phyloP scores from a whole-genome alignment of 2,329 filamentous ascomycete species.

The Ascochyta pisi region DNA sequence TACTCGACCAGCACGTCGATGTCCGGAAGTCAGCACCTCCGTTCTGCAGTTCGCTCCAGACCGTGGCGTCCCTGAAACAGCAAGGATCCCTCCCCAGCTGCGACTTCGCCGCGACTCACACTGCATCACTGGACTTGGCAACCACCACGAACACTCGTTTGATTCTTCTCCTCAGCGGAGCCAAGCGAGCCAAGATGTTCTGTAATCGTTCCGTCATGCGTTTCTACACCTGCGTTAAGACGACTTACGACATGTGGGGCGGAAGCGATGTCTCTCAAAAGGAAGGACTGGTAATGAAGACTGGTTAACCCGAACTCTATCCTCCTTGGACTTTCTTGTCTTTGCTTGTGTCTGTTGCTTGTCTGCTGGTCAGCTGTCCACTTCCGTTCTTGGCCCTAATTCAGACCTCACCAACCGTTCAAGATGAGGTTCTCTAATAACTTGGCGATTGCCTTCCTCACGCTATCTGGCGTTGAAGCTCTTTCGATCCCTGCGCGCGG shows the following conservation, averaged over 20 bases:
- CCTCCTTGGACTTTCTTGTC: constrained; percentile 15
- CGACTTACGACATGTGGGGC: constrained; percentile 3
- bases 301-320: constrained; percentile 11
- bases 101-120: constrained; percentile 15
- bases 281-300: too few species aligned
- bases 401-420: background rate
- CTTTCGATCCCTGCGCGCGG: constrained; percentile 26
- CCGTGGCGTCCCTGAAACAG: constrained; percentile 6
- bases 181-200: constrained; percentile 22
- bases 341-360: constrained; percentile 17
- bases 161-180: background rate
- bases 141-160: constrained; percentile 2
- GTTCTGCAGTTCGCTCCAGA: constrained; percentile 4
- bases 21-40: background rate
- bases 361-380: constrained; percentile 16
- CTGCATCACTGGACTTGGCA: constrained; percentile 1
- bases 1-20: background rate
- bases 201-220: constrained; percentile 29
- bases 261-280: constrained; percentile 18
- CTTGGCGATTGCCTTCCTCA: constrained; percentile 28
- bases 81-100: constrained; percentile 11
- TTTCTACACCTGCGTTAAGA: constrained; percentile 4
- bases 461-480: constrained; percentile 30
- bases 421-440: constrained; percentile 35
- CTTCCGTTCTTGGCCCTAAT: background rate